Evolutionary conservation across 2,329 filamentous ascomycete genomes (phyloP), one percentile per base, ranked within the genome.

Genomic region (Colletotrichum lentis): DNA sequence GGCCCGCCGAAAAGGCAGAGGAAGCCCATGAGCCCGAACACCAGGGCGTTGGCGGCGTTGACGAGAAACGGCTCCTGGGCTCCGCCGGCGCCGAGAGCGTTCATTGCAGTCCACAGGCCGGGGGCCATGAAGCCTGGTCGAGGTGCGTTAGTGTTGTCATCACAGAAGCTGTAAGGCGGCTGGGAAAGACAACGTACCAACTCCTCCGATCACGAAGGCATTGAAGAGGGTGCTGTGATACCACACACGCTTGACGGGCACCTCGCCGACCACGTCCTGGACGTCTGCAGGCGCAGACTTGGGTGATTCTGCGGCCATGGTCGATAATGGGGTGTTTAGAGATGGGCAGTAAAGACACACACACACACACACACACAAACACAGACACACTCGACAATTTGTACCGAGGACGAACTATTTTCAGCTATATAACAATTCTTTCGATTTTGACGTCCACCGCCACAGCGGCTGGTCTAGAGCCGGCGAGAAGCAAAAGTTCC

Each of bases 41-140:
- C 80, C 3, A 86, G 75, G 0, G 83, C 80, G 67, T 85, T 85
- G n/a, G 82, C 83, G 0, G 82, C 82, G 62, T 85, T 85, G 56
- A 85, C 81, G 2, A 86, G 78, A 58, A 80, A 86, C 0, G 84
- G 84, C 54, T 81, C 78, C 65, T 85, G 81, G 1, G 82, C 82
- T 31, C 84, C 84, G 46, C 84, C 84, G 1, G 84, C 85, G 18
- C 85, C 84, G 5, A 85, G 75, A 1, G 79, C 77, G 69, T 84
- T 86, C 82, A 86, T 85, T 1, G 85, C 85, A 72, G 85, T 86
- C 84, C 85, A 87, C 3, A 87, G 73, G 0, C 82, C 82, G 0
- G 82, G 82, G 0, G 81, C 81, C 43, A 84, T 76, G 71, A 86
- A 86, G 1, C 65, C 65, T 68, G 16, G 5, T n/a, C 6, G 5